These are phyloP conservation scores for Ophioceras dolichostomum DNA, from an alignment of 2,329 filamentous ascomycete species.

Conservation along the genomic window DNA sequence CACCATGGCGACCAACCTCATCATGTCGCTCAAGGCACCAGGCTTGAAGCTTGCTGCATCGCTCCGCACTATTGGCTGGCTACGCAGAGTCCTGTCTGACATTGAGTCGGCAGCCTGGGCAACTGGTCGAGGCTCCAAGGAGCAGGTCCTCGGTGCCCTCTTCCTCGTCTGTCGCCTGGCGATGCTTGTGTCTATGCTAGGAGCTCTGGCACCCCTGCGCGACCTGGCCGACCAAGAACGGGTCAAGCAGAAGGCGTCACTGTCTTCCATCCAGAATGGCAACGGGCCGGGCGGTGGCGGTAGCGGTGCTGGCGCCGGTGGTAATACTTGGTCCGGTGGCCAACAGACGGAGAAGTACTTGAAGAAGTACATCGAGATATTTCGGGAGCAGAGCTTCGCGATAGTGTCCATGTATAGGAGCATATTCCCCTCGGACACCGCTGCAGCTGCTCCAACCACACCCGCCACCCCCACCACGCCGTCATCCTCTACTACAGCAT, in stretches of 20 bases:
- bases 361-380: conserved; percentile 94
- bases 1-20: conserved; percentile 74
- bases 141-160: conserved; percentile 66
- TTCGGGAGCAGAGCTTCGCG: conserved; percentile 92
- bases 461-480: neutral
- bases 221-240: conserved; percentile 84
- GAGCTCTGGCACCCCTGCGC: conserved; percentile 72
- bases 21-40: conserved; percentile 63
- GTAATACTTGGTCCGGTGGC: conserved; percentile 49
- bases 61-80: conserved; percentile 82
- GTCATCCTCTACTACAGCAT: neutral
- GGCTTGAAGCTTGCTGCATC: conserved; percentile 79
- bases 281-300: neutral
- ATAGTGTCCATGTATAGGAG: conserved; percentile 91
- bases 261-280: neutral
- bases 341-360: conserved; percentile 91
- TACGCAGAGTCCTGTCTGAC: conserved; percentile 77
- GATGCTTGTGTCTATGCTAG: conserved; percentile 67
- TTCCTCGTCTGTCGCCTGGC: conserved; percentile 80
- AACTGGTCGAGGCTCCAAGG: conserved; percentile 20
- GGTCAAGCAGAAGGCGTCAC: conserved; percentile 24
- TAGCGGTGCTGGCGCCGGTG: conserved; percentile 17
- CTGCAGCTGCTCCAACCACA: neutral
- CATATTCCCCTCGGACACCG: conserved; percentile 54
- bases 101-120: conserved; percentile 34